Conservation (phyloP, 2,329 filamentous ascomycete genomes). For the Xylariaceae sp. region DNA sequence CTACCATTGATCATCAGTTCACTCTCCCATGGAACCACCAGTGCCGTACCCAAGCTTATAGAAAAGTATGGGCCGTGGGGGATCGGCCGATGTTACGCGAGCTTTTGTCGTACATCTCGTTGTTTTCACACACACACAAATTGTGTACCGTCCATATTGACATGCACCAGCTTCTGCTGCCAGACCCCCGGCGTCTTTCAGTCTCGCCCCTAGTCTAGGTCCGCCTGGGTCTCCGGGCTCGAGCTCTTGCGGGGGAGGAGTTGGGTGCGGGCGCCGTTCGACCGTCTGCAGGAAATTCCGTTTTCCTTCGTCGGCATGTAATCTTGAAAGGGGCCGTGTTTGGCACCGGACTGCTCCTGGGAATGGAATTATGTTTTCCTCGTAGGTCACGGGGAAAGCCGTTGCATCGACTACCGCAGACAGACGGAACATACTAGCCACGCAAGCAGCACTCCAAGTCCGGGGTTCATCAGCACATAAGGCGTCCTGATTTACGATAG, state of each 20-base stretch:
- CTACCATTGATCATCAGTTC: background rate
- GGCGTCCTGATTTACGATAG: background rate
- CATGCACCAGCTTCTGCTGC: background rate
- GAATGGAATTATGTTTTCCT: slow-evolving; percentile 1
- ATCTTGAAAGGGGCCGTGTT: slow-evolving; percentile 14
- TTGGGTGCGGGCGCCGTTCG: slow-evolving; percentile 12
- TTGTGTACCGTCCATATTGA: too few relatives aligned
- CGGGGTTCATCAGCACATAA: background rate
- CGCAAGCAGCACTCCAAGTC: background rate
- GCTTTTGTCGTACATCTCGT: too few relatives aligned
- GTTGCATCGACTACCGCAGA: background rate
- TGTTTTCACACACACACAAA: too few relatives aligned
- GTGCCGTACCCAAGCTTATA: too few relatives aligned
- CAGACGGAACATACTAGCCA: background rate
- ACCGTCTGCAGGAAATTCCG: slow-evolving; percentile 16
- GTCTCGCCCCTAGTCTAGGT: background rate
- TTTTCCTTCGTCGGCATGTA: slow-evolving; percentile 20
- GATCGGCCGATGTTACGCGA: too few relatives aligned
- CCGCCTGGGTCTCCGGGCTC: slow-evolving; percentile 7
- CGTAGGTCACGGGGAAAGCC: background rate
- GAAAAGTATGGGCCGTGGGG: too few relatives aligned
- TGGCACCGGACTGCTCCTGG: slow-evolving; percentile 8
- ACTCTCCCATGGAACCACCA: too few relatives aligned
- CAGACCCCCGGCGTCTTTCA: background rate
- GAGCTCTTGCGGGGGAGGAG: background rate